A percentile compares a stretch with the other conserved stretches of the same genome.
These are phyloP conservation scores for Xenosphaeropsis pyriputrescens DNA, from an alignment of 2,329 filamentous ascomycete genomes.

Conservation along the genomic window DNA sequence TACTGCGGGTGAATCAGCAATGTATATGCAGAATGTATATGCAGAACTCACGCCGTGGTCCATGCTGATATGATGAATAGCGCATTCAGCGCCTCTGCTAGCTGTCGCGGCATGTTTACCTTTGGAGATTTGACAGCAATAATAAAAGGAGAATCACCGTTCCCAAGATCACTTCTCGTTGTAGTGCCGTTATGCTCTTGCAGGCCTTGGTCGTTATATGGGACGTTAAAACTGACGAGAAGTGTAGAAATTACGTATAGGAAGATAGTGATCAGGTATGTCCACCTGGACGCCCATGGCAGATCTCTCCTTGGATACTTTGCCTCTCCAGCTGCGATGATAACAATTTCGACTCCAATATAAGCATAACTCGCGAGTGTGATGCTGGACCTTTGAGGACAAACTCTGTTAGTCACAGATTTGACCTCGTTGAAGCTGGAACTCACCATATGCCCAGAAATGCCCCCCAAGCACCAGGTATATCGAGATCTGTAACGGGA, in stretches of 20 bases:
- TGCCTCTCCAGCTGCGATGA: neutral
- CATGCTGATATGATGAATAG: neutral
- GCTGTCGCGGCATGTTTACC: neutral
- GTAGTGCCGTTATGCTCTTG: too few species aligned
- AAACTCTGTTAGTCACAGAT: too few species aligned
- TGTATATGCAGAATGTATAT: too few species aligned
- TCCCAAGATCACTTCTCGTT: neutral
- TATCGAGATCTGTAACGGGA: too few species aligned
- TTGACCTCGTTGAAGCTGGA: too few species aligned
- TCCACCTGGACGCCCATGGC: neutral
- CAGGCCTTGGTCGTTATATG: neutral
- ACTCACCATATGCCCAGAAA: too few species aligned
- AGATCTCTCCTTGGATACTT: neutral
- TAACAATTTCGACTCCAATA: neutral
- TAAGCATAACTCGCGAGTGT: neutral
- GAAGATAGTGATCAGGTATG: neutral
- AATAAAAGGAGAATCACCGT: neutral
- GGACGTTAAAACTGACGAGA: neutral
- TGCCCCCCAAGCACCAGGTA: too few species aligned
- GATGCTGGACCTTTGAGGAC: neutral
- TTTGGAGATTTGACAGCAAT: neutral
- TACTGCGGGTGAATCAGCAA: neutral
- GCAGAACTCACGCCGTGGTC: neutral
- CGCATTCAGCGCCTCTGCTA: neutral
- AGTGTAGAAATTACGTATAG: neutral